A percentile compares a stretch with the other conserved stretches of the same genome.
These are phyloP conservation scores for Cutaneotrichosporon cyanovorans DNA, from an alignment of 1,284 basidiomycete genomes.

Conservation along the genomic window DNA sequence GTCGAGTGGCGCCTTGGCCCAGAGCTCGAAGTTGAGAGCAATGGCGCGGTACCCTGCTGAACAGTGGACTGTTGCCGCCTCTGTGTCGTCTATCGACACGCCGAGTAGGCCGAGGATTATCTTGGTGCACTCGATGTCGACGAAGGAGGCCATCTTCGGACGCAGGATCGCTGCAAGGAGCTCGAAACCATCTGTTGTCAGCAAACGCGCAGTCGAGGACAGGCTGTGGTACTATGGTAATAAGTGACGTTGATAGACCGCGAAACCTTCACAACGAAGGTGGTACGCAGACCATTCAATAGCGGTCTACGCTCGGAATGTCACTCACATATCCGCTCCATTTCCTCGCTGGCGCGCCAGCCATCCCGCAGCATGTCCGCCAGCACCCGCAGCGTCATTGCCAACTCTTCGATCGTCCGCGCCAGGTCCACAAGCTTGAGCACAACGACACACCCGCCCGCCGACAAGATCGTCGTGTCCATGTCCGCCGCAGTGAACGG, in stretches of 20 bases:
- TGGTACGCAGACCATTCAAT: too few species aligned
- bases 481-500: conserved; percentile 57
- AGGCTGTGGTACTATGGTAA: too few species aligned
- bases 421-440: conserved; percentile 73
- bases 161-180: conserved; percentile 68
- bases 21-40: conserved; percentile 83
- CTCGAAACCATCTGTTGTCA: conserved; percentile 69
- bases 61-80: conserved; percentile 79
- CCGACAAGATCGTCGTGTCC: conserved; percentile 70
- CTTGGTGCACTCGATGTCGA: conserved; percentile 69
- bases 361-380: conserved; percentile 68
- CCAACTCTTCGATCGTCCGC: conserved; percentile 64
- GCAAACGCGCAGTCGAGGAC: too few species aligned
- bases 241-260: too few species aligned
- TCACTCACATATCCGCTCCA: conserved; percentile 70
- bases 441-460: conserved; percentile 71
- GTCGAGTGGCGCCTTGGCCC: conserved; percentile 62
- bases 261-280: too few species aligned
- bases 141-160: conserved; percentile 59
- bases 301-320: too few species aligned
- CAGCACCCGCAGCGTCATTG: conserved; percentile 62
- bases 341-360: conserved; percentile 88
- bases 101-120: conserved; percentile 77
- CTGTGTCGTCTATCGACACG: conserved; percentile 67
- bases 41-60: conserved; percentile 72